Percentiles rank a stretch among this genome's conserved stretches.
Conservation (phyloP, 345 rosid genomes). For the Acer negundo region DNA sequence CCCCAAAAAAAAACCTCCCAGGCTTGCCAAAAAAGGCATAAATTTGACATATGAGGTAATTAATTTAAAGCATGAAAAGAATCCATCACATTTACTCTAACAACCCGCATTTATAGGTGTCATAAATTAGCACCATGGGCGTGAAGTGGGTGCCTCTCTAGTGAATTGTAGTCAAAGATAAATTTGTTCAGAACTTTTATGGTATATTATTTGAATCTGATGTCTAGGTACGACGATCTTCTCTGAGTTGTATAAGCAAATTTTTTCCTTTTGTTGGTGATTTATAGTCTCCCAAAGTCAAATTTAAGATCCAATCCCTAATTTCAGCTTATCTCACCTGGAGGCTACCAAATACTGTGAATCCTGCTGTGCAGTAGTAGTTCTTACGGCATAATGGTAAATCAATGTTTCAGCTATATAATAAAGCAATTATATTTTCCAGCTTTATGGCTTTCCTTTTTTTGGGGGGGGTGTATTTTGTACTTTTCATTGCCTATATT, state of each 20-base stretch:
- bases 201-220: neutral
- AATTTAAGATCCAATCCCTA: neutral
- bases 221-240: neutral
- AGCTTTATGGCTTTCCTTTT: neutral
- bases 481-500: conserved; percentile 6
- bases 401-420: neutral
- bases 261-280: neutral
- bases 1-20: conserved; percentile 2
- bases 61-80: neutral
- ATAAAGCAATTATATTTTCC: conserved; percentile 9
- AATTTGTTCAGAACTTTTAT: neutral
- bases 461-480: neutral
- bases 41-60: conserved; percentile 3
- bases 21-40: neutral
- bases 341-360: neutral
- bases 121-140: neutral
- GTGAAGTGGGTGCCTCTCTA: neutral
- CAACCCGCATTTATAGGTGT: conserved; percentile 12
- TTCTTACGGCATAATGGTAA: conserved; percentile 16
- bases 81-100: neutral
- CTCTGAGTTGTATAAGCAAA: neutral
- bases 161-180: neutral
- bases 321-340: neutral
- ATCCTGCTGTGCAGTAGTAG: neutral
- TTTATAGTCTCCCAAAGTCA: neutral